Evolutionary conservation across 169 alveolate genomes (phyloP).

Genomic region (Plasmodium malariae): DNA sequence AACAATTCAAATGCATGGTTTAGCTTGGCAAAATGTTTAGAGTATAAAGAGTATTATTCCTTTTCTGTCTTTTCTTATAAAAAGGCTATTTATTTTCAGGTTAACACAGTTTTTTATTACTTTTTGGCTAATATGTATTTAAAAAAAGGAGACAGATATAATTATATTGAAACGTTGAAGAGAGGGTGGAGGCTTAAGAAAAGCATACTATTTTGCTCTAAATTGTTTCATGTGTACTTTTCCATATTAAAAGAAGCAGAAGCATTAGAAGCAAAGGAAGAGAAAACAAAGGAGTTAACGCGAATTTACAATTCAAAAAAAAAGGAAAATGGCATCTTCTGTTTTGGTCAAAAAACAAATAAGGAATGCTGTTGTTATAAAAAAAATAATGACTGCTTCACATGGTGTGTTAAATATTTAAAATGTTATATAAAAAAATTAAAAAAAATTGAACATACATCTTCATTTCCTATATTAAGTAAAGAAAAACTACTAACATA

Average conservation of each 20-base stretch:
- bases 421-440: conserved; percentile 24
- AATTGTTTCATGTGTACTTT: conserved; percentile 4
- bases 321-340: neutral
- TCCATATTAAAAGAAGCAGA: conserved; percentile 13
- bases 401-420: conserved; percentile 47
- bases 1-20: conserved; percentile 68
- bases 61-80: conserved; percentile 52
- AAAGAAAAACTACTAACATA: neutral
- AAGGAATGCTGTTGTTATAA: neutral
- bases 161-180: conserved; percentile 34
- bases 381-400: conserved; percentile 27
- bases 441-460: neutral
- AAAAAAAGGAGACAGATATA: conserved; percentile 36
- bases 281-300: neutral
- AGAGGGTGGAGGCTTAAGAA: conserved; percentile 33
- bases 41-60: conserved; percentile 20
- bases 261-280: no score
- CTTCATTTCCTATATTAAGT: neutral
- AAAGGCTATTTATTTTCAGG: conserved; percentile 37
- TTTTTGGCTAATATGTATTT: conserved; percentile 30
- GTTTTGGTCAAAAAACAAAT: neutral
- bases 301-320: neutral
- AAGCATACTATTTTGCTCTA: conserved; percentile 8
- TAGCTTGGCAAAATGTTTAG: conserved; percentile 46
- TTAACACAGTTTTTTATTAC: conserved; percentile 13